Evolutionary conservation across 2,329 filamentous ascomycete species (phyloP), one percentile per base, ranked within the genome.

Genomic region (Penicillium sp.): DNA sequence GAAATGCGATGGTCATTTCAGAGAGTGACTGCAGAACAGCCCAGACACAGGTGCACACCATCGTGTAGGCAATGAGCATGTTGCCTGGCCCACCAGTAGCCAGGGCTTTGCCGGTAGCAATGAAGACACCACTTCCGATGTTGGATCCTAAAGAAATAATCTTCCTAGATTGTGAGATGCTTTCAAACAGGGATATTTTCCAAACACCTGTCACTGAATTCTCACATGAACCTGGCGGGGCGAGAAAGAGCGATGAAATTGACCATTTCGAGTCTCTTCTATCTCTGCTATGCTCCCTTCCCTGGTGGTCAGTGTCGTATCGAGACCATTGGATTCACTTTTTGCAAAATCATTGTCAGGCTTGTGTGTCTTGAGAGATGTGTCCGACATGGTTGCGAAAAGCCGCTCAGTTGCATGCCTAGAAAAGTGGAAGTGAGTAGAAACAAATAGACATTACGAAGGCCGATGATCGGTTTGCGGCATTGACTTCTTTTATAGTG

Each of bases 1-100:
- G 72, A 40, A 74, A 73, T 4, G 67, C 64, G 40, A 74, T 69
- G 1, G 71, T 72, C 71, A 74, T 72, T 47, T 74, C 72, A 7
- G 61, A 61, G 14, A 74, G 55, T 4, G 66, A 63, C 38, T 72
- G 63, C 2, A 73, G 60, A 14, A 70, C 65, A 14, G 67, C 68
- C 62, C 65, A 71, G 7, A 72, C 66, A 52, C 67, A 67, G 4
- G 63, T 54, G 44, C 65, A 67, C 19, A 67, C 62, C 7, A 70
- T 35, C 4, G 57, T 57, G 49, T 69, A 75, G 1, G 65, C 73
- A 13, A 75, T 47, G 40, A 76, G 45, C 47, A 74, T 62, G 16
- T 61, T 61, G 10, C 63, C 67, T 9, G 69, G 67, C 0, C 69
- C 73, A 18, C 70, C 72, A 49, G 61, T 60, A 4, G 59, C 48